Evolutionary conservation across 352 stramenopile species (phyloP).

Genomic region (Pythium monospermum): DNA sequence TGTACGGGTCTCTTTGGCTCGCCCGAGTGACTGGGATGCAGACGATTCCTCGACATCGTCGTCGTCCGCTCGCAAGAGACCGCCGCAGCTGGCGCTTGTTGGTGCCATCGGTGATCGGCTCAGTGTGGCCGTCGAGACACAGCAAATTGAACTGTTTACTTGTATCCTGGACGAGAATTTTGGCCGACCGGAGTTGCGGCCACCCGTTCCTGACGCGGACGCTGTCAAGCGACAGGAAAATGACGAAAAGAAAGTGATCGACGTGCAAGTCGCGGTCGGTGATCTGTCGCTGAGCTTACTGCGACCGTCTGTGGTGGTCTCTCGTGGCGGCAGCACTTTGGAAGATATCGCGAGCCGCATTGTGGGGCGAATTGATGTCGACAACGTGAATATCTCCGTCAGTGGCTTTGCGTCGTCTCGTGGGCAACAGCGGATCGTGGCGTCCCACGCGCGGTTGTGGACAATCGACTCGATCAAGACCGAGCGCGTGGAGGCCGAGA

Average conservation of each 20-base stretch:
- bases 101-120: constrained; percentile 12
- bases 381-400: constrained; percentile 31
- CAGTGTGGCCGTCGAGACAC: constrained; percentile 41
- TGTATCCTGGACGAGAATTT: constrained; percentile 67
- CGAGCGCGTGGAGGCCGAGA: background rate
- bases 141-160: constrained; percentile 57
- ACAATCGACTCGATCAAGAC: constrained; percentile 33
- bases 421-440: constrained; percentile 40
- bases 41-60: background rate
- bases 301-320: constrained; percentile 1
- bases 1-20: constrained; percentile 29
- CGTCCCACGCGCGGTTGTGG: constrained; percentile 38
- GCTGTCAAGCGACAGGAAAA: constrained; percentile 6
- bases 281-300: constrained; percentile 38
- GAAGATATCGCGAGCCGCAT: constrained; percentile 21
- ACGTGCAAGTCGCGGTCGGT: constrained; percentile 42
- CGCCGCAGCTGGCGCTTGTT: constrained; percentile 4
- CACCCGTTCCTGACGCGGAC: background rate
- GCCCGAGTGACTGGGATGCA: constrained; percentile 31
- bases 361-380: constrained; percentile 40
- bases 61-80: constrained; percentile 11
- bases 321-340: constrained; percentile 9
- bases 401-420: constrained; percentile 44
- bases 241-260: constrained; percentile 40
- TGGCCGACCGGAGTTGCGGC: constrained; percentile 16